Evolutionary conservation across 1,284 basidiomycete species (phyloP).

Genomic region (Ganoderma sinense): DNA sequence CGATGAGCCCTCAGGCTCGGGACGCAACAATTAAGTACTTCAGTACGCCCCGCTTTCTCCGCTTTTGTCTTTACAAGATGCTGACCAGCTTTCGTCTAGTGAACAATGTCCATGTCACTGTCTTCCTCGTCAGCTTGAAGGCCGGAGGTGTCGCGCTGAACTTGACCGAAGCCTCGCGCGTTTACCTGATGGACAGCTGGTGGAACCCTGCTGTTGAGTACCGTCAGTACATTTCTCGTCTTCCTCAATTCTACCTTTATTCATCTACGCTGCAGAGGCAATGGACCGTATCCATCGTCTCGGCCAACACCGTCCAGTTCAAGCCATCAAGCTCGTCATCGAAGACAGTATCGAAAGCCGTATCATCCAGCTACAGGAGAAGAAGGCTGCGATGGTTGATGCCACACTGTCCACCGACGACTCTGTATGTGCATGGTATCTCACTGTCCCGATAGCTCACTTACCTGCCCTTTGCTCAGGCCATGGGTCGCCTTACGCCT

Average conservation of each 20-base stretch:
- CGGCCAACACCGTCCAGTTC: conserved; percentile 91
- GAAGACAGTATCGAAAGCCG: conserved; percentile 97
- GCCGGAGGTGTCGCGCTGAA: conserved; percentile 97
- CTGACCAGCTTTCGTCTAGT: conserved; percentile 52
- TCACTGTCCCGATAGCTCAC: not conserved
- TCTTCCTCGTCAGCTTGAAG: conserved; percentile 96
- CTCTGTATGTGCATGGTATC: conserved; percentile 52
- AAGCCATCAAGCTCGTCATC: conserved; percentile 93
- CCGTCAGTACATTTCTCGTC: conserved; percentile 18
- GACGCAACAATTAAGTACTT: conserved; percentile 96
- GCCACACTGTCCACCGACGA: conserved; percentile 83
- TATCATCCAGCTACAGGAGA: conserved; percentile 95
- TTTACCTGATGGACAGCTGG: conserved; percentile 93
- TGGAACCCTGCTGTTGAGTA: conserved; percentile 85
- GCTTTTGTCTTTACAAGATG: not conserved
- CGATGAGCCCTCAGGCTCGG: conserved; percentile 96
- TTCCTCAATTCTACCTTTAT: not conserved
- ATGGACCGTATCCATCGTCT: conserved; percentile 97
- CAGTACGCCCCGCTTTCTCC: conserved; percentile 62
- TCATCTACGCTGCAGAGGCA: conserved; percentile 67
- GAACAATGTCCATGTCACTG: conserved; percentile 93
- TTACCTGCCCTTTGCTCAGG: conserved; percentile 47
- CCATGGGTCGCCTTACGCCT: conserved; percentile 90
- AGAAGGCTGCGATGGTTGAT: conserved; percentile 88
- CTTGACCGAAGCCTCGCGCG: conserved; percentile 91